Evolutionary conservation across 139 green algal species (phyloP).

Genomic region (Trebouxia sp.): DNA sequence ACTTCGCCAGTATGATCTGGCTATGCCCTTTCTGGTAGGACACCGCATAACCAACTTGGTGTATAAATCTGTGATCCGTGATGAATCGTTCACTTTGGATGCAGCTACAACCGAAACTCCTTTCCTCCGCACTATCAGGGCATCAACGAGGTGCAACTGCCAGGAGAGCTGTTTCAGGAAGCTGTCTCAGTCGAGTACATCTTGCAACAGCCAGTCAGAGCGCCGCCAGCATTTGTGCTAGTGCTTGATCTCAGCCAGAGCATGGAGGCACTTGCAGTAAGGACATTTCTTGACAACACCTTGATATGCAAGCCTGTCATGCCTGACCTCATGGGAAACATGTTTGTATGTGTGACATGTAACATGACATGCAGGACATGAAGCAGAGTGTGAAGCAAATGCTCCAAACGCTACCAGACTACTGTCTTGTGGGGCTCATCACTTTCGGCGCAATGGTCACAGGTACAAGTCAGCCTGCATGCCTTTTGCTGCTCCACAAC

Average conservation of each 20-base stretch:
- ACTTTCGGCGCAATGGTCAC: slow-evolving; percentile 59
- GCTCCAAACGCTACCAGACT: slow-evolving; percentile 55
- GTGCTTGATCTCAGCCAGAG: slow-evolving; percentile 54
- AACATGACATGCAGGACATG: slow-evolving; percentile 30
- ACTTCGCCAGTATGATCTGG: slow-evolving; percentile 59
- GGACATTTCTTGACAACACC: not conserved
- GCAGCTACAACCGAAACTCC: slow-evolving; percentile 43
- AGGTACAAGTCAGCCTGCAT: slow-evolving; percentile 35
- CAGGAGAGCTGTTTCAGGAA: slow-evolving; percentile 64
- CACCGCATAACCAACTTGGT: not conserved
- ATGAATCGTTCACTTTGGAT: too few relatives aligned
- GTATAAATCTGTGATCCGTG: not conserved
- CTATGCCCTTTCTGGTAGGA: slow-evolving; percentile 60
- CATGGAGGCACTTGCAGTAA: slow-evolving; percentile 28
- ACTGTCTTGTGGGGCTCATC: slow-evolving; percentile 56
- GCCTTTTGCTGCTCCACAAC: slow-evolving; percentile 39
- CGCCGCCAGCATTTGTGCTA: slow-evolving; percentile 56
- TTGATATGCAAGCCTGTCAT: too few relatives aligned
- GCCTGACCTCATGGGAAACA: too few relatives aligned
- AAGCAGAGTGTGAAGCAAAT: slow-evolving; percentile 42
- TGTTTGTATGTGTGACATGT: not conserved
- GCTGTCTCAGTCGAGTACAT: slow-evolving; percentile 58
- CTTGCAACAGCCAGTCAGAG: slow-evolving; percentile 11
- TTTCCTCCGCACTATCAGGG: slow-evolving; percentile 58
- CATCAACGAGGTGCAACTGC: slow-evolving; percentile 59